Conservation (phyloP, 192 early-diverging fungal genomes). For the Allomyces arbusculus region DNA sequence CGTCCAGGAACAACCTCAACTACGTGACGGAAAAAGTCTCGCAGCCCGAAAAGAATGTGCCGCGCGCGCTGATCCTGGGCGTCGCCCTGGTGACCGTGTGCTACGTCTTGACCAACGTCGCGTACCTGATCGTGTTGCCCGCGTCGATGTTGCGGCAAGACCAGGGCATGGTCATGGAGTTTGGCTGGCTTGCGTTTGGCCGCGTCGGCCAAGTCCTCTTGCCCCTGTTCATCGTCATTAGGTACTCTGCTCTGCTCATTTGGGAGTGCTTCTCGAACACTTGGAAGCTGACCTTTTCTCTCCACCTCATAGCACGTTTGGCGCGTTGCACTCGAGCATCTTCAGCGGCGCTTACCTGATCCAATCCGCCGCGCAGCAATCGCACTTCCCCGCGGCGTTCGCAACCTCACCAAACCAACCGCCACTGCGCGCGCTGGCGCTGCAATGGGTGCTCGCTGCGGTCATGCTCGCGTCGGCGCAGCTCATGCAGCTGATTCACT, state of each 20-base stretch:
- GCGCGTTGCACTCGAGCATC: not conserved
- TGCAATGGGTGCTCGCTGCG: not conserved
- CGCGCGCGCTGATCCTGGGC: constrained; percentile 16
- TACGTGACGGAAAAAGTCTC: constrained; percentile 25
- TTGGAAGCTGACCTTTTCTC: too few relatives aligned
- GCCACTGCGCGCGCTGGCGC: not conserved
- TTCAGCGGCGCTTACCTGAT: not conserved
- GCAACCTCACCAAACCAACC: not conserved
- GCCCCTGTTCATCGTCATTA: not conserved
- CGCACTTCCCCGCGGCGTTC: not conserved
- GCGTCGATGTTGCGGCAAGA: not conserved
- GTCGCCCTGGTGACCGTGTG: constrained; percentile 16
- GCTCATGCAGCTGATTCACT: not conserved
- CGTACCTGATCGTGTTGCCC: constrained; percentile 21
- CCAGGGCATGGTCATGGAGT: not conserved
- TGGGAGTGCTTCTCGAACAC: too few relatives aligned
- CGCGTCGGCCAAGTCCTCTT: not conserved
- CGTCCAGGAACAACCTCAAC: constrained; percentile 24
- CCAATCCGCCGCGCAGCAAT: not conserved
- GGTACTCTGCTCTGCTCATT: not conserved
- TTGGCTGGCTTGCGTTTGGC: not conserved
- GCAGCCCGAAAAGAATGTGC: constrained; percentile 19
- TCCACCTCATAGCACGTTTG: not conserved
- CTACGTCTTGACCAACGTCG: constrained; percentile 22
- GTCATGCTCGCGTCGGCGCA: not conserved